Evolutionary conservation across 2,329 filamentous ascomycete genomes (phyloP), one percentile per base, ranked within the genome.

Genomic region (Aspergillus ustus): DNA sequence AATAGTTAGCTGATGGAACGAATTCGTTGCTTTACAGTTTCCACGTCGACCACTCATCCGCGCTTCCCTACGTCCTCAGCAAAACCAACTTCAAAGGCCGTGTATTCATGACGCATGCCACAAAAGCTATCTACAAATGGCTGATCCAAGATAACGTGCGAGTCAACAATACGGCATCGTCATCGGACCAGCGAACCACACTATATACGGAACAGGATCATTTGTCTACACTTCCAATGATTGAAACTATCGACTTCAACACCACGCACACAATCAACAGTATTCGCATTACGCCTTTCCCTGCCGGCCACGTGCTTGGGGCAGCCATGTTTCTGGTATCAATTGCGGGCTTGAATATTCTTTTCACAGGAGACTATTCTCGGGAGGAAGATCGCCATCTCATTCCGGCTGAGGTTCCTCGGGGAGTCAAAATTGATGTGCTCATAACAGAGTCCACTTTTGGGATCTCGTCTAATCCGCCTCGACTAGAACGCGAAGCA

Each of bases 101-200:
- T 22, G 94, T 98, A 63, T 98, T 97, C 82, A 99, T 98, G 94
- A 99, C 95, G 55, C 95, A 99, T 82, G 93, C 95, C 1, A 99
- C 95, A 51, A 98, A 99, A 78, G 95, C 95, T 70, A 99, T 99
- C 75, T 99, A 99, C 85, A 98, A 98, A 80, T 98, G 95, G 94
- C 87, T 98, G 55, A 97, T 98, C 65, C 93, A 97, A 77, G 95
- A 99, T 78, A 96, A 93, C 68, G 92, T 99, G 49, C 89, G 95
- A 62, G 93, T 99, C 31, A 91, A 71, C 85, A 95, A 83, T 83
- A 92, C 73, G 34, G 82, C 84, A 2, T 86, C 84, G 53, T 86
- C 85, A 6, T 86, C 86, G 2, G 85, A 88, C 69, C 85, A 87
- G 65, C 82, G 85, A 66, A 85, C 86, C 25, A 84, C 86, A 45